These are phyloP conservation scores for Lactifluus piperatus DNA, from an alignment of 768 basidiomycete genomes.

Conservation along the genomic window DNA sequence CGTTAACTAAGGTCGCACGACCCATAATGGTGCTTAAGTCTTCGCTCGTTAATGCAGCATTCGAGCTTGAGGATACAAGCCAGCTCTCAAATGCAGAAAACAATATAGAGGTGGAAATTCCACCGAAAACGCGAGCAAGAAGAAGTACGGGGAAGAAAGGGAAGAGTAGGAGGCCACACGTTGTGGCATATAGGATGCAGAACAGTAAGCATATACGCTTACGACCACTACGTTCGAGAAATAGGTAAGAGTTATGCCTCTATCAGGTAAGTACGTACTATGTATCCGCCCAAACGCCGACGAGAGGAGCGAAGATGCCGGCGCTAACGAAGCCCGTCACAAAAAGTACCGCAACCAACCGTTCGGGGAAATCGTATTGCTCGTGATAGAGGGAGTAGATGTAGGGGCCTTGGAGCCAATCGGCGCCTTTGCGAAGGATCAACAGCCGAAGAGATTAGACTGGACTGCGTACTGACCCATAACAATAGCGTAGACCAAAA, in stretches of 20 bases:
- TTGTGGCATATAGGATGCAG: constrained; percentile 53
- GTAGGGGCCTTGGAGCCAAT: constrained; percentile 78
- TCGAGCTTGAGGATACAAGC: constrained; percentile 56
- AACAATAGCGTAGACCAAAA: constrained; percentile 18
- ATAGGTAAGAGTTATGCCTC: neutral
- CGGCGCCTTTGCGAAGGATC: constrained; percentile 40
- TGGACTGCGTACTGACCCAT: neutral
- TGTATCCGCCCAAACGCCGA: constrained; percentile 74
- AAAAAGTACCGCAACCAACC: constrained; percentile 60
- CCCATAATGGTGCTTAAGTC: constrained; percentile 66
- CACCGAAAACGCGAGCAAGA: constrained; percentile 56
- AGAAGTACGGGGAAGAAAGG: constrained; percentile 52
- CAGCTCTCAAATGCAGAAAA: constrained; percentile 74
- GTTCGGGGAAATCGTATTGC: constrained; percentile 54
- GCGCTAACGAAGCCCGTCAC: constrained; percentile 72
- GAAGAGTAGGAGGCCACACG: constrained; percentile 52
- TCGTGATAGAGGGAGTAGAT: constrained; percentile 67
- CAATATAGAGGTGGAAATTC: constrained; percentile 65
- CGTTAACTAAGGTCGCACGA: constrained; percentile 64
- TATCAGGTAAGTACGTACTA: constrained; percentile 37
- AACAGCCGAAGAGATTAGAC: neutral
- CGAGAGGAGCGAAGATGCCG: constrained; percentile 56
- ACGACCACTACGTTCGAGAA: constrained; percentile 42
- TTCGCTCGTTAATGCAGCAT: constrained; percentile 40
- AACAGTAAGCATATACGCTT: constrained; percentile 61